A percentile compares a stretch with the other conserved stretches of the same genome.
Conservation (phyloP, 805 yeast genomes). For the Debaryomyces tyrocola region DNA sequence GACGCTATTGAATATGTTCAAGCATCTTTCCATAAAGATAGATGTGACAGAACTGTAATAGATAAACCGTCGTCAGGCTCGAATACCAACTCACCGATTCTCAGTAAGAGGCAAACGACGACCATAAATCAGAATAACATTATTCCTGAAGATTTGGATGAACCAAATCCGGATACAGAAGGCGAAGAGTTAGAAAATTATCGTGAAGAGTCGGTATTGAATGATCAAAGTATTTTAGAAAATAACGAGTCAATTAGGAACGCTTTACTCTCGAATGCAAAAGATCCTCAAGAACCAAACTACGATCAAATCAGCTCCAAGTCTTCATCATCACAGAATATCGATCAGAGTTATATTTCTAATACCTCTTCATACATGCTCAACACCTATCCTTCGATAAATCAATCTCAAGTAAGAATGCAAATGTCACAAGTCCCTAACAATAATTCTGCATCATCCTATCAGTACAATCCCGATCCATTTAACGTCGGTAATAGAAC, state of each 20-base stretch:
- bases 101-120: neutral
- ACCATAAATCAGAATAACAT: neutral
- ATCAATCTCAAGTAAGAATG: conserved; percentile 3
- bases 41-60: conserved; percentile 35
- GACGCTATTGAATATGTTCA: conserved; percentile 13
- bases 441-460: conserved; percentile 5
- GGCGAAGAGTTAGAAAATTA: neutral
- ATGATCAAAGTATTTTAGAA: conserved; percentile 3
- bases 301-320: conserved; percentile 2
- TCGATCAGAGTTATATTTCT: conserved; percentile 8
- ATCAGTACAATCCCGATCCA: conserved; percentile 26
- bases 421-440: conserved; percentile 1
- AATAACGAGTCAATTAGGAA: conserved; percentile 3
- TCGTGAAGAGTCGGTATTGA: conserved; percentile 1
- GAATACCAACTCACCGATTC: neutral
- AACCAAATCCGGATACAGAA: neutral
- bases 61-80: conserved; percentile 5
- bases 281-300: neutral
- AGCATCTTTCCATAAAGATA: conserved; percentile 31
- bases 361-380: neutral
- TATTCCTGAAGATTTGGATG: conserved; percentile 1
- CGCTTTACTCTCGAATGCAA: neutral
- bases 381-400: neutral
- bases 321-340: conserved; percentile 5
- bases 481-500: conserved; percentile 57